Conservation (phyloP, 1,284 basidiomycete species). For the Ganoderma sp. region DNA sequence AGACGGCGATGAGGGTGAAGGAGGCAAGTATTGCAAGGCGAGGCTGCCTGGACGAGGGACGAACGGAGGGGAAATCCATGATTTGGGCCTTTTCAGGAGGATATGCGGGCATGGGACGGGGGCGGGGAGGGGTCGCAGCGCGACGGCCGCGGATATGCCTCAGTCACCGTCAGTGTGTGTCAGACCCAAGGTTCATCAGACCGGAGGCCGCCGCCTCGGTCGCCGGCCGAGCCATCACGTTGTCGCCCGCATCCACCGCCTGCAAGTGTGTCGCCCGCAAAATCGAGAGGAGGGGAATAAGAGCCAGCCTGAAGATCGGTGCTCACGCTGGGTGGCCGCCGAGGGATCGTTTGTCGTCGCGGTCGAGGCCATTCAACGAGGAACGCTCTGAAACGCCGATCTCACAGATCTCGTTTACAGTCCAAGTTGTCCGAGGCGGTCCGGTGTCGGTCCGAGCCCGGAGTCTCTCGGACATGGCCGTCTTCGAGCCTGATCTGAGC, state of each 20-base stretch:
- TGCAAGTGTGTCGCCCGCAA: neutral
- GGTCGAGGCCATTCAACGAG: too few species aligned
- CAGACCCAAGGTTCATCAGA: neutral
- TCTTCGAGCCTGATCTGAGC: too few species aligned
- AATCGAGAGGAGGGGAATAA: neutral
- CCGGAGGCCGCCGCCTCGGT: neutral
- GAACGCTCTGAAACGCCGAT: too few species aligned
- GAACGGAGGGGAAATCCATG: slow-evolving; percentile 6
- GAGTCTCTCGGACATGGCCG: too few species aligned
- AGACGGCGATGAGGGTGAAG: slow-evolving; percentile 30
- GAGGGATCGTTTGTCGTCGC: too few species aligned
- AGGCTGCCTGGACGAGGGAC: slow-evolving; percentile 25
- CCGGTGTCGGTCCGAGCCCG: too few species aligned
- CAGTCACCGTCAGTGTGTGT: too few species aligned
- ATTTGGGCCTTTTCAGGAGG: neutral
- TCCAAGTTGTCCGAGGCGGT: too few species aligned
- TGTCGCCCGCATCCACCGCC: neutral
- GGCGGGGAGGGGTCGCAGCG: neutral
- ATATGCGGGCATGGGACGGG: neutral
- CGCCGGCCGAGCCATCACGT: neutral
- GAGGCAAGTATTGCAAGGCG: slow-evolving; percentile 31
- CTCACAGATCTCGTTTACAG: too few species aligned
- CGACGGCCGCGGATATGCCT: slow-evolving; percentile 21
- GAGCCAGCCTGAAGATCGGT: neutral
- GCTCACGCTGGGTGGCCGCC: too few species aligned